Base-by-base conservation (phyloP, 129 eudicot genomes). In the Flaveria trinervia region DNA sequence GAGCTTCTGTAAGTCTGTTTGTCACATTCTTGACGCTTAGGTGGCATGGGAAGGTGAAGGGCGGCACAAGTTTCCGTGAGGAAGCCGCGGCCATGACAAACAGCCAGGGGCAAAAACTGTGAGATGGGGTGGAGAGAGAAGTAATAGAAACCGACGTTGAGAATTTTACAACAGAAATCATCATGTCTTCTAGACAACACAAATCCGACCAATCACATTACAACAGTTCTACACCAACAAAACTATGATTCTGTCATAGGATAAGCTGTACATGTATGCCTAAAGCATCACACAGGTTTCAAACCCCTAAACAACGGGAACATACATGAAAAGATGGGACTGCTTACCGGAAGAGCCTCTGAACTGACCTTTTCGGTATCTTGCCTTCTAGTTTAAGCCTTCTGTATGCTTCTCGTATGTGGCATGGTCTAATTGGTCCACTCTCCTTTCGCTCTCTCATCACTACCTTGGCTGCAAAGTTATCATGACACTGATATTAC, bases 391-490 rank as follows among this genome's bases (percentile, higher is more conserved):
- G 88, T 77, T 91, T 94, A 68, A 89, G 80, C 83, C 99, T 89
- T 80, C 99, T 62, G 72, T 91, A 85, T 65, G 99, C 90, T 89
- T 94, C 99, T 83, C 99, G 77, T 49, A 94, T 83, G 84, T 91
- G 99, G 87, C 97, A 89, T 14, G 99, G 92, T 80, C 99, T 84
- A 76, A 91, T 88, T 2, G 99, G 97, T 64, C 99, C 99, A 16
- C 79, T 78, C 66, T 94, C 99, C 66, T 78, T 85, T 72, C 99
- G 87, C 93, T 94, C 97, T 0, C 75, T 70, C 96, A 94, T 94
- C 72, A 94, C 99, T 18, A 88, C 73, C 80, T 87, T 85, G 14
- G 94, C 99, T 89, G 96, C 85, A 81, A 84, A 44, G 52, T 41
- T 73, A 80, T 28, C 18, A 44, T 43, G 28, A 45, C 49, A 69